Conservation (phyloP, 441 rosid species). For the Lepidium campestre region DNA sequence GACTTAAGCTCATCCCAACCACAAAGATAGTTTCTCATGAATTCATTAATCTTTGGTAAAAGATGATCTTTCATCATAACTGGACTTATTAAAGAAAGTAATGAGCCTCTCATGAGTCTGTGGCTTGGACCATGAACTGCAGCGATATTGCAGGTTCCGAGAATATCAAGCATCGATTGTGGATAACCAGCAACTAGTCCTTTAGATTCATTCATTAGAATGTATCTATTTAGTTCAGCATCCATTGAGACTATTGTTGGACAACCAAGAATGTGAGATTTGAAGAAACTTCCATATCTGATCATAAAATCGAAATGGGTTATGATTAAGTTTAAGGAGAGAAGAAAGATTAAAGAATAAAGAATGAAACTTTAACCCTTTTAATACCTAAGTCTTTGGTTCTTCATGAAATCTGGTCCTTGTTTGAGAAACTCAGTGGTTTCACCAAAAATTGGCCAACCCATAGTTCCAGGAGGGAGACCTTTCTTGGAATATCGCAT, state of each 20-base stretch:
- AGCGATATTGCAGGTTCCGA: slow-evolving; percentile 84
- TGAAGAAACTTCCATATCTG: slow-evolving; percentile 78
- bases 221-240: slow-evolving; percentile 75
- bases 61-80: slow-evolving; percentile 65
- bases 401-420: slow-evolving; percentile 92
- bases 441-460: slow-evolving; percentile 98
- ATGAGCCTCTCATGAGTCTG: slow-evolving; percentile 75
- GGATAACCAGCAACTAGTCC: slow-evolving; percentile 95
- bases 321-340: not conserved
- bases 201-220: slow-evolving; percentile 74
- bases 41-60: slow-evolving; percentile 66
- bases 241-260: slow-evolving; percentile 93
- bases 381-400: slow-evolving; percentile 28
- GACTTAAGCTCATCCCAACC: slow-evolving; percentile 47
- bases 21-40: slow-evolving; percentile 70
- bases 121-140: slow-evolving; percentile 86
- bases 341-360: not conserved
- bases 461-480: slow-evolving; percentile 96
- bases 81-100: slow-evolving; percentile 61
- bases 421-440: slow-evolving; percentile 91
- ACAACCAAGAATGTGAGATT: slow-evolving; percentile 82
- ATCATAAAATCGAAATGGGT: not conserved
- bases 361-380: not conserved
- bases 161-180: slow-evolving; percentile 82
- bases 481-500: slow-evolving; percentile 71